Base-by-base conservation (phyloP, 257 asterid genomes). In the Solanum gandarillasii region DNA sequence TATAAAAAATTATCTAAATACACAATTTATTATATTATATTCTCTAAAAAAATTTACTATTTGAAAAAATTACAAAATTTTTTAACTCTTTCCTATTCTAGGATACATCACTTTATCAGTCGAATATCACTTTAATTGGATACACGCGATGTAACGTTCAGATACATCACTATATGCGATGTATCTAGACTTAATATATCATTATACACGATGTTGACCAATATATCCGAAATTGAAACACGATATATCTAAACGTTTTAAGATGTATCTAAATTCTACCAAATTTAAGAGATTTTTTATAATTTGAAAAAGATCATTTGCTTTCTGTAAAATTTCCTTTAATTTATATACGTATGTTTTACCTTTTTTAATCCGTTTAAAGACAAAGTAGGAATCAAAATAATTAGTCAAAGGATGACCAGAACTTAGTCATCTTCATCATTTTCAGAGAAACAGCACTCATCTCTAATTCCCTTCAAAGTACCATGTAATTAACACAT, bases 21-120 rank as follows among this genome's bases (percentile, higher is more conserved):
- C 23, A 48, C 0, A 52, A 52, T 52, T 52, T 52, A 52, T 52
- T 52, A 16, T 16, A 52, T 52, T 48, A 48, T 5, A 48, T 48
- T 14, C 1, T 48, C 3, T 48, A 48, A 48, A 16, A 14, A 14
- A 0, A 13, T 0, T 2, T 48, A 14, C 60, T 48, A 48, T 5
- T 14, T 48, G 21, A 14, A 48, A 48, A 16, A 48, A 48, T 14
- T 48, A 48, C 8, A 48, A 18, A 48, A 48, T 0, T 5, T 14
- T 0, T 3, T 3, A 2, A 5, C 3, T 52, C 60, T 48, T 0
- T 16, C 3, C 9, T 16, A 16, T 16, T 16, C 0, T 48, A 5
- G 1, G 0, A 48, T 48, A 52, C 23, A 5, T 48, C 1, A 48
- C 9, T 14, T 14, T 48, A n/a, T 14, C 8, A 5, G 1, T 14